Conservation (phyloP, 768 basidiomycete species). For the Stropharia rugosoannulata region DNA sequence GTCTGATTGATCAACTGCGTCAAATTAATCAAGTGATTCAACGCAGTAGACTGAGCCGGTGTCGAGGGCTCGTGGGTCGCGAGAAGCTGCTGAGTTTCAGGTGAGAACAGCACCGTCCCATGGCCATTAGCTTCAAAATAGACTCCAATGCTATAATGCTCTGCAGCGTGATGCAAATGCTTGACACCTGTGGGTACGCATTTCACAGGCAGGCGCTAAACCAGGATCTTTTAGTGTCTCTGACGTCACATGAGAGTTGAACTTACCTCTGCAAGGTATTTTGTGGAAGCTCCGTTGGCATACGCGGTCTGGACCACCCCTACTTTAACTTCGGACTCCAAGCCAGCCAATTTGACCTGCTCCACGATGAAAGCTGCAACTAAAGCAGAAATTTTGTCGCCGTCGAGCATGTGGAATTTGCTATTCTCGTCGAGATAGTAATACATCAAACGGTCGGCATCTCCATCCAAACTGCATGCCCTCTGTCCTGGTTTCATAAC, state of each 20-base stretch:
- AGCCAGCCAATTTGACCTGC: slow-evolving; percentile 80
- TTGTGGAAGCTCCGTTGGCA: slow-evolving; percentile 96
- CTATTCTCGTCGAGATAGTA: slow-evolving; percentile 82
- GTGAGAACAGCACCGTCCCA: slow-evolving; percentile 95
- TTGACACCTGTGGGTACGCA: slow-evolving; percentile 98
- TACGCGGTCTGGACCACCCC: slow-evolving; percentile 99
- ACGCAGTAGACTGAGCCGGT: slow-evolving; percentile 78
- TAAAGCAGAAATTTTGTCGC: slow-evolving; percentile 95
- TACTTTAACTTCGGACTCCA: slow-evolving; percentile 76
- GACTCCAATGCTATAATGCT: slow-evolving; percentile 92
- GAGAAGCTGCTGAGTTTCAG: slow-evolving; percentile 62
- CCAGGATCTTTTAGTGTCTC: slow-evolving; percentile 6
- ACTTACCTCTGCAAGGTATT: slow-evolving; percentile 79
- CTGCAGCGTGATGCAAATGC: slow-evolving; percentile 96
- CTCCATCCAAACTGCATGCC: slow-evolving; percentile 94
- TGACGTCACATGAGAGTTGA: slow-evolving; percentile 3
- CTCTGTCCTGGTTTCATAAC: slow-evolving; percentile 70
- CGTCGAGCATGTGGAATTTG: slow-evolving; percentile 90
- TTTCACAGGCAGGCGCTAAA: slow-evolving; percentile 86
- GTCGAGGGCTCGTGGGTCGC: slow-evolving; percentile 68
- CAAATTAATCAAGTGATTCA: slow-evolving; percentile 74
- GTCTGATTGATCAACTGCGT: slow-evolving; percentile 94
- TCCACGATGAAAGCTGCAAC: slow-evolving; percentile 93
- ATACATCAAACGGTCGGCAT: slow-evolving; percentile 96
- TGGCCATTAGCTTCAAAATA: slow-evolving; percentile 99